Evolutionary conservation across 2,329 filamentous ascomycete genomes (phyloP).

Genomic region (Verticillium klebahnii): DNA sequence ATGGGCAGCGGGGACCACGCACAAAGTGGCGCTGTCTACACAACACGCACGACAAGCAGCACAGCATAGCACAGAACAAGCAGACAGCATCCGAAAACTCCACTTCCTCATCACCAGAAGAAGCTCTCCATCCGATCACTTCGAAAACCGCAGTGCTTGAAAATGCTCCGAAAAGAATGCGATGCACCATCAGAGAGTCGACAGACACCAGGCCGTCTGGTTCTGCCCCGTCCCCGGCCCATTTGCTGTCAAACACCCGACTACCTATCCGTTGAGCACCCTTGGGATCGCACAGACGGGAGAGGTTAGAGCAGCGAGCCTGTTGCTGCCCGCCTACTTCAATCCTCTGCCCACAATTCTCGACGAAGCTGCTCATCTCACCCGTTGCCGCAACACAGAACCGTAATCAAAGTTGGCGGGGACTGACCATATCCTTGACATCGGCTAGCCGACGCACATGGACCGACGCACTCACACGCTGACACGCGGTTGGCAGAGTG

Average conservation of each 20-base stretch:
- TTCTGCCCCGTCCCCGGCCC: not conserved
- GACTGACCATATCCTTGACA: not conserved
- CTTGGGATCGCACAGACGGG: not conserved
- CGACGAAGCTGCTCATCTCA: not conserved
- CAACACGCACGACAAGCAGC: not conserved
- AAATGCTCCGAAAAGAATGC: no score
- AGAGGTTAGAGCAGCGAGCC: not conserved
- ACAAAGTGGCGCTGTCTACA: not conserved
- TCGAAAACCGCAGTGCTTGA: not conserved
- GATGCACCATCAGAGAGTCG: no score
- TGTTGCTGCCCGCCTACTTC: not conserved
- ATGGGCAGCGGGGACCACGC: not conserved
- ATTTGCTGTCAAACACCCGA: not conserved
- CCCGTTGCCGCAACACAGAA: not conserved
- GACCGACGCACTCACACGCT: not conserved
- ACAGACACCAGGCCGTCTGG: not conserved
- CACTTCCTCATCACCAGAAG: not conserved
- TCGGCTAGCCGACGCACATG: not conserved
- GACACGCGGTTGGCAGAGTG: not conserved
- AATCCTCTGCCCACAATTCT: not conserved
- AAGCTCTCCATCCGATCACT: not conserved
- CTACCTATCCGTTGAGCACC: not conserved
- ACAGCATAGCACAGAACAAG: not conserved
- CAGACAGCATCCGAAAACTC: not conserved
- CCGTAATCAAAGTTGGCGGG: not conserved